Evolutionary conservation across 495 filamentous ascomycete genomes (phyloP).

Genomic region (Parathielavia appendiculata): DNA sequence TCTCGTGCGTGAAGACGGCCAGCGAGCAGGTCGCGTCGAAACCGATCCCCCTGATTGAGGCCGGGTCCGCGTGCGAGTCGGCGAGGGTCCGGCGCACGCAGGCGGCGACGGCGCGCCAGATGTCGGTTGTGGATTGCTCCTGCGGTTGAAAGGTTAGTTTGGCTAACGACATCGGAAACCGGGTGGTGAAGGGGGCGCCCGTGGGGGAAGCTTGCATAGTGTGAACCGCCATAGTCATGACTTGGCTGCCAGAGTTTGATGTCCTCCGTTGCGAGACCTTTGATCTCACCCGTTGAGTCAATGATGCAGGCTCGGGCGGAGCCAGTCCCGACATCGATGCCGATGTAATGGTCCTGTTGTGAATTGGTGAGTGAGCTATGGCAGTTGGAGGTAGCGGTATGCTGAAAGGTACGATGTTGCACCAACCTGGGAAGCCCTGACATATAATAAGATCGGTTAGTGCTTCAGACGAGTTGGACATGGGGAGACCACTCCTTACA

Average conservation of each 20-base stretch:
- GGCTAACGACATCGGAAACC: not conserved
- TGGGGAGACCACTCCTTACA: not conserved
- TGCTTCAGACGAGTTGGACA: not conserved
- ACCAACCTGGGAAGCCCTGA: constrained; percentile 27
- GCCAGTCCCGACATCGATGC: constrained; percentile 93
- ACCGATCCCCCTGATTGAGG: constrained; percentile 75
- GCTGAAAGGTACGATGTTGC: too few relatives aligned
- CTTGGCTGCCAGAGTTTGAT: constrained; percentile 95
- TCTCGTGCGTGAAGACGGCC: constrained; percentile 80
- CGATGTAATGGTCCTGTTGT: constrained; percentile 62
- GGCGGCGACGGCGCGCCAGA: constrained; percentile 84
- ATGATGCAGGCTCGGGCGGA: constrained; percentile 94
- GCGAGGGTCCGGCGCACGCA: constrained; percentile 73
- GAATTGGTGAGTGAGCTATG: not conserved
- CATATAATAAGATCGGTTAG: not conserved
- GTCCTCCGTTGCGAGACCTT: constrained; percentile 81
- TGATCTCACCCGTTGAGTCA: constrained; percentile 83
- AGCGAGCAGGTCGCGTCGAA: constrained; percentile 98
- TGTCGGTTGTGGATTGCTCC: constrained; percentile 98
- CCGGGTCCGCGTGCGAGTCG: constrained; percentile 69
- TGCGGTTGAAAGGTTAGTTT: constrained; percentile 29
- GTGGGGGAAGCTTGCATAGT: constrained; percentile 78
- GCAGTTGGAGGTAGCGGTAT: too few relatives aligned
- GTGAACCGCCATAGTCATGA: constrained; percentile 58
- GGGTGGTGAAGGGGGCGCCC: too few relatives aligned